Evolutionary conservation across 1,284 basidiomycete genomes (phyloP).

Genomic region (Schizophyllum commune): DNA sequence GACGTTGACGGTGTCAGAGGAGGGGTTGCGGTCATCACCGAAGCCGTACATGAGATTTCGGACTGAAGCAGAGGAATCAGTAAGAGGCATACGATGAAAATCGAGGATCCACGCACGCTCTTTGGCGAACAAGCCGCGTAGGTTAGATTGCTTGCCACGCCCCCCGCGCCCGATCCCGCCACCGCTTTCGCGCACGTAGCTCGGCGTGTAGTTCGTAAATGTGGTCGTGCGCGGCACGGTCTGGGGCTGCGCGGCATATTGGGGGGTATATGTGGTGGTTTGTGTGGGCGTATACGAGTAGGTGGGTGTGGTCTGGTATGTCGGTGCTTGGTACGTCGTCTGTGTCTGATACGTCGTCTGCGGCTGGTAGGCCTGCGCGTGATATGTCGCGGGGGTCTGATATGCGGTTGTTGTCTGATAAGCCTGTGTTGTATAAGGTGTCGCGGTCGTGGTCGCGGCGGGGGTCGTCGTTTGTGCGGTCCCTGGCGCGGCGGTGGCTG

Average conservation of each 20-base stretch:
- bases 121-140: slow-evolving; percentile 70
- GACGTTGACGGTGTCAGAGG: slow-evolving; percentile 80
- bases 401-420: too few species aligned
- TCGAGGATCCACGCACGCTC: slow-evolving; percentile 47
- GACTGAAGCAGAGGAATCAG: slow-evolving; percentile 38
- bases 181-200: slow-evolving; percentile 28
- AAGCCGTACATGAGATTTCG: slow-evolving; percentile 93
- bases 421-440: too few species aligned
- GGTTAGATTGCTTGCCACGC: slow-evolving; percentile 46
- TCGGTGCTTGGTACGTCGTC: slow-evolving; percentile 1
- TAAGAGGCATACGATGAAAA: neutral
- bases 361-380: neutral
- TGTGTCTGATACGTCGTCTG: slow-evolving; percentile 26
- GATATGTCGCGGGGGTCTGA: neutral
- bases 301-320: slow-evolving; percentile 6
- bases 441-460: too few species aligned
- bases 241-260: slow-evolving; percentile 14
- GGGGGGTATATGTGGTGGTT: neutral
- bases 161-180: slow-evolving; percentile 34
- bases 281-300: neutral
- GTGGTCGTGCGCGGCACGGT: slow-evolving; percentile 23
- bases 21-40: slow-evolving; percentile 84
- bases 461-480: neutral
- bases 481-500: neutral
- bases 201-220: slow-evolving; percentile 48